These are phyloP conservation scores for Hyaloscypha bicolor DNA, from an alignment of 495 filamentous ascomycete genomes.

Conservation along the genomic window DNA sequence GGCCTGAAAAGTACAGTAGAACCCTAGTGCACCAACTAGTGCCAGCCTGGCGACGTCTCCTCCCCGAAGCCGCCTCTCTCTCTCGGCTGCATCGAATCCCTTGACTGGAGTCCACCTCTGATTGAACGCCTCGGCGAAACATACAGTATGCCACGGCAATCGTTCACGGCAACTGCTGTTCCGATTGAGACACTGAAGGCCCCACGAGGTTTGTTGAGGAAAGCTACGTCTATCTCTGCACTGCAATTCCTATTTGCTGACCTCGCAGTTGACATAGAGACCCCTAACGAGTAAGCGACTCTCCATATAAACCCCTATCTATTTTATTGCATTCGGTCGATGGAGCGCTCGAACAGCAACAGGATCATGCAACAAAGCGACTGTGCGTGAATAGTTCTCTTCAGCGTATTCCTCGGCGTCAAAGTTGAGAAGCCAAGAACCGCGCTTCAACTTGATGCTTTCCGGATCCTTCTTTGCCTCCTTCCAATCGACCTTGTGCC, in stretches of 20 bases:
- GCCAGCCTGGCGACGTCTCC: background rate
- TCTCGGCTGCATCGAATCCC: background rate
- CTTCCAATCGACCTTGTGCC: constrained; percentile 63
- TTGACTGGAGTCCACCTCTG: background rate
- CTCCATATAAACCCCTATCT: constrained; percentile 7
- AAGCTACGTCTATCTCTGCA: background rate
- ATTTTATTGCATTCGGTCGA: background rate
- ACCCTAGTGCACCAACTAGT: background rate
- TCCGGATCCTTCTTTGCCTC: constrained; percentile 61
- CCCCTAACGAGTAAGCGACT: background rate
- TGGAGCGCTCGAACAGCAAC: constrained; percentile 8
- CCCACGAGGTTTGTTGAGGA: background rate
- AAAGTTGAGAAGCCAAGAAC: constrained; percentile 62
- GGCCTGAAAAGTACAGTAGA: background rate
- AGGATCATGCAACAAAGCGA: constrained; percentile 17
- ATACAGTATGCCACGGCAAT: background rate
- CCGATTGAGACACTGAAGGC: background rate
- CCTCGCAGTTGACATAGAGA: background rate
- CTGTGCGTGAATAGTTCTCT: constrained; percentile 39
- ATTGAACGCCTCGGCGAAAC: background rate
- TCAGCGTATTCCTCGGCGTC: constrained; percentile 65
- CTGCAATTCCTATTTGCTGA: background rate
- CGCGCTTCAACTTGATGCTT: constrained; percentile 54
- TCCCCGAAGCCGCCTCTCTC: background rate
- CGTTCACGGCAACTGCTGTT: background rate